These are phyloP conservation scores for Auricularia cornea DNA, from an alignment of 768 basidiomycete genomes.

Conservation along the genomic window DNA sequence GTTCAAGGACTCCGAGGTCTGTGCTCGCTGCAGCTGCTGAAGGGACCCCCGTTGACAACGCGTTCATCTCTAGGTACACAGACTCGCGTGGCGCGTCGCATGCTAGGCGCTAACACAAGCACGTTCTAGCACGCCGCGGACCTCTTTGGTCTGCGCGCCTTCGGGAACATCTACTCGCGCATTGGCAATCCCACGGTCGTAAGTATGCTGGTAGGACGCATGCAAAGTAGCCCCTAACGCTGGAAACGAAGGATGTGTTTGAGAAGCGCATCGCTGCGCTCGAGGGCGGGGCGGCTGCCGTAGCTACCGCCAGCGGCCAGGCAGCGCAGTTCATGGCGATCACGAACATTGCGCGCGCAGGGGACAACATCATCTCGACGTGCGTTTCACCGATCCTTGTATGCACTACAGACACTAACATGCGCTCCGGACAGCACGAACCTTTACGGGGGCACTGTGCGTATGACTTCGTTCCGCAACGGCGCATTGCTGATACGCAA, in stretches of 20 bases:
- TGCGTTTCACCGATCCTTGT: constrained; percentile 24
- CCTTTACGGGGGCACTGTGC: constrained; percentile 48
- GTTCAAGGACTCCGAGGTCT: constrained; percentile 65
- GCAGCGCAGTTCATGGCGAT: constrained; percentile 71
- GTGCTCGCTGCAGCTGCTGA: constrained; percentile 12
- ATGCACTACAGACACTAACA: constrained; percentile 2
- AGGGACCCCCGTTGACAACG: neutral
- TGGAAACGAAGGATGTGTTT: constrained; percentile 51
- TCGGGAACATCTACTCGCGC: constrained; percentile 46
- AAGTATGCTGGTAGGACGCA: constrained; percentile 11
- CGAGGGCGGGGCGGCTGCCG: constrained; percentile 71
- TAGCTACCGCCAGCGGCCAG: constrained; percentile 61
- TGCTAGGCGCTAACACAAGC: neutral
- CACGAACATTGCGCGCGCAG: constrained; percentile 46
- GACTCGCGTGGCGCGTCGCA: no score
- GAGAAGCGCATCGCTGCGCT: constrained; percentile 71
- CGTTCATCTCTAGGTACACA: neutral
- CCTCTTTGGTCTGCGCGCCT: constrained; percentile 53
- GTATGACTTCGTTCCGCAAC: neutral
- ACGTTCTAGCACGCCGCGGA: constrained; percentile 55
- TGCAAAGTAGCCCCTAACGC: neutral
- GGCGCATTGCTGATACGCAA: neutral
- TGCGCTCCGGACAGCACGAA: constrained; percentile 34
- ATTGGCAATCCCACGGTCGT: constrained; percentile 63
- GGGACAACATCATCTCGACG: constrained; percentile 76